Evolutionary conservation across 2,329 filamentous ascomycete genomes (phyloP), one percentile per base, ranked within the genome.

Genomic region (Cadophora luteo-olivacea): DNA sequence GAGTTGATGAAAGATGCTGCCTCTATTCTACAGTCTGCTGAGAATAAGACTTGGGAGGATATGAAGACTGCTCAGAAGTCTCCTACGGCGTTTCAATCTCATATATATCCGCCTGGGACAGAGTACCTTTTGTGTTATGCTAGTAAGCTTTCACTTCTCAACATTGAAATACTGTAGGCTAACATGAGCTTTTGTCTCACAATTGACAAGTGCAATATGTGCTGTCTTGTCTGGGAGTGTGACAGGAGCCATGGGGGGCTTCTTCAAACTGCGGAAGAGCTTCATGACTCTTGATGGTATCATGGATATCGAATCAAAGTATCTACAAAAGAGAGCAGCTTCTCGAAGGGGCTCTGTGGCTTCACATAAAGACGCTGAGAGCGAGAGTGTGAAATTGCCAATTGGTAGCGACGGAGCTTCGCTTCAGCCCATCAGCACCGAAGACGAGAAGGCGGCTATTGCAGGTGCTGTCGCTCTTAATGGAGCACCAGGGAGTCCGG

Each of bases 221-320:
- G 93, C 89, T 0, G 92, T 98, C 19, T 82, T 98, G 74, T 97
- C 97, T 73, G 96, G 98, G 82, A 97, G 92, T 77, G 81, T 98
- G 75, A 95, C 94, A 0, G 96, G 98, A 79, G 93, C 90, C 19
- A 87, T 98, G 79, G 93, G 91, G 80, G 93, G 93, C 6, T 98
- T 98, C 77, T 97, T 97, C 78, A 97, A 96, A 80, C 81, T 98
- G 74, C 86, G 95, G 70, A 97, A 97, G 78, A 95, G 95, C 0
- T 98, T 92, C 76, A 82, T 93, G 49, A 91, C 93, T 0, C 83
- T 99, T 3, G 92, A 97, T 75, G 85, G 85, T 11, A 92, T 99
- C 66, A 85, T 94, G 77, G 86, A 91, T 69, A 87, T 90, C 41
- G 94, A 97, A 80, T 86, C 86, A 29, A 88, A 85, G 69, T 83